Evolutionary conservation across 441 rosid species (phyloP), one percentile per base, ranked within the genome.

Genomic region (Corymbia citriodora): DNA sequence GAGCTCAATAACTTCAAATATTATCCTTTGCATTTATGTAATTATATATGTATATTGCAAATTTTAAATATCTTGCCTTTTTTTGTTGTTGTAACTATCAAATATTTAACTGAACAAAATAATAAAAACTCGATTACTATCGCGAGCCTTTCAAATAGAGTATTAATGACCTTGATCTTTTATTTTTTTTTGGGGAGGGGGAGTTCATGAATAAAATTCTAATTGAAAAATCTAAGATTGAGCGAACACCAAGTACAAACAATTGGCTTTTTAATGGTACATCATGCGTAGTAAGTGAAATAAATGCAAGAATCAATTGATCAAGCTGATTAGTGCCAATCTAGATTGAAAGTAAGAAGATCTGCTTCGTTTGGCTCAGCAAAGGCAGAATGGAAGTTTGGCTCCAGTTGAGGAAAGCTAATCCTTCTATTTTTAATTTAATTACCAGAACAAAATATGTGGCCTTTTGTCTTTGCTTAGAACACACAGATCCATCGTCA

Each of bases 131-230:
- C 23, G 5, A 57, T 57, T 57, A 57, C 10, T 57, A 23, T 57
- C 13, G 63, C 3, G 14, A 57, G 29, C 25, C 29, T 18, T 29
- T 57, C 63, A 23, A 23, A 57, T 2, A 57, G 8, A 57, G 29
- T 57, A 23, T 57, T 57, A 57, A 23, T 23, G 63, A 57, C 6
- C 63, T 57, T 1, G 63, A 57, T 57, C 63, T 23, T 19, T 53
- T 53, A 1, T 57, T 0, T 55, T 2, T 57, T 25, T 57, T 57
- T 3, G 45, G 5, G 45, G 45, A n/a, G n/a, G n/a, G n/a, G n/a
- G 45, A 6, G 45, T 40, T 57, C 29, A 23, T 57, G 63, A 23
- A 57, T 10, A 57, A 57, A 57, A 57, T 57, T 57, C 14, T 57
- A 5, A 0, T 57, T 2, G 63, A 57, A 9, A 23, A 27, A 23